These are phyloP conservation scores for Artemisia tridentata DNA, from an alignment of 129 eudicot genomes.

Conservation along the genomic window DNA sequence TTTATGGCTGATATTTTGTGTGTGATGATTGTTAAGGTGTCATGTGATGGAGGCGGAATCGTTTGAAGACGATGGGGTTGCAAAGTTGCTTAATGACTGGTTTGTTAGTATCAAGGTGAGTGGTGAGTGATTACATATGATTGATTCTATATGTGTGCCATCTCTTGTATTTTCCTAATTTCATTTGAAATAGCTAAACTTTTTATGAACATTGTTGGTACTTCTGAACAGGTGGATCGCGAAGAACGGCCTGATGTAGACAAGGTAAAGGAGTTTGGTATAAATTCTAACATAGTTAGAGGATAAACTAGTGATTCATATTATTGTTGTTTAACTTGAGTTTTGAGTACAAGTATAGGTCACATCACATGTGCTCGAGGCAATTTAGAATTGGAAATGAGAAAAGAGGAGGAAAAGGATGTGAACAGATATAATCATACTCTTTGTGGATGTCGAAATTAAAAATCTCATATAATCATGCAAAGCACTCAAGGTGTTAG, in stretches of 20 bases:
- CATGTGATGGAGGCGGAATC: constrained; percentile 99
- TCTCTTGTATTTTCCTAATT: not conserved
- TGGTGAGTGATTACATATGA: not conserved
- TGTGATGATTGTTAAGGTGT: constrained; percentile 56
- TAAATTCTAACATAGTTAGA: not conserved
- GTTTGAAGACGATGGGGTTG: constrained; percentile 82
- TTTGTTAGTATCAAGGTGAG: constrained; percentile 87
- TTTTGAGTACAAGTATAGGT: too few relatives aligned
- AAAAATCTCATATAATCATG: too few relatives aligned
- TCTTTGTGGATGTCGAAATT: too few relatives aligned
- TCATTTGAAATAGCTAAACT: not conserved
- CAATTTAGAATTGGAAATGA: too few relatives aligned
- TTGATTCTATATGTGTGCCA: not conserved
- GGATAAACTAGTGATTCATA: too few relatives aligned
- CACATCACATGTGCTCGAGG: too few relatives aligned
- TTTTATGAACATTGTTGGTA: not conserved
- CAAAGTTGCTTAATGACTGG: constrained; percentile 84
- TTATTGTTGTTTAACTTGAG: too few relatives aligned
- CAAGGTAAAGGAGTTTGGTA: constrained; percentile 47
- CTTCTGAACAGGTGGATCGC: constrained; percentile 77
- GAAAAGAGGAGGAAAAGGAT: too few relatives aligned
- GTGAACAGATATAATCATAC: too few relatives aligned
- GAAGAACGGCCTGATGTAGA: constrained; percentile 98
- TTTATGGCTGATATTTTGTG: constrained; percentile 8
- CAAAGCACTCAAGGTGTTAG: too few relatives aligned